Base-by-base conservation (phyloP, 257 asterid genomes). In the Anisodus acutangulus region DNA sequence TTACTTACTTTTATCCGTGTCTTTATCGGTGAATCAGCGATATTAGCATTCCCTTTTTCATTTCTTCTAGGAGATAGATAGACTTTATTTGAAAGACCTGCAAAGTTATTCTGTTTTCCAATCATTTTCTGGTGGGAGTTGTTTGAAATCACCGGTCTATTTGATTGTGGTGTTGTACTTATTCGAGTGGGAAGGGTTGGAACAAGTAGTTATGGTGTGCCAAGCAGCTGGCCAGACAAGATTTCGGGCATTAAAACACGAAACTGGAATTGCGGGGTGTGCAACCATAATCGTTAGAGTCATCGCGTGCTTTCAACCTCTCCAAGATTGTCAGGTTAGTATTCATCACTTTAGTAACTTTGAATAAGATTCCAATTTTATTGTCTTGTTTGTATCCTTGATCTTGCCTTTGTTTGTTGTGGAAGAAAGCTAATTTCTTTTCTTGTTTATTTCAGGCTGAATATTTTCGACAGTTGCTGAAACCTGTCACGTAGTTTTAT, bases 151-250 rank as follows among this genome's bases (percentile, higher is more conserved):
- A 76, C 37, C 59, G 37, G 79, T 83, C 19, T 51, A 43, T 74
- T 79, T 69, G 39, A 71, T 45, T 83, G 74, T 43, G 82, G 89
- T 83, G 85, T 79, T 85, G 57, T 49, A 9, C 82, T 90, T 82
- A 89, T 85, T 85, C 39, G 88, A 83, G 90, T 87, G 64, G 9
- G 6, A 53, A 54, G 82, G 82, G 43, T 78, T 78, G 95, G 93
- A 85, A 81, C 54, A 80, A 89, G 97, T 93, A 95, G 99, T 95
- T 93, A 96, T 96, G 99, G 99, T 96, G 87, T 83, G 98, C 93
- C 99, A 96, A 93, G 97, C 98, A 90, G 99, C 99, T 66, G 86
- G 97, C 83, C 95, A 96, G 90, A 96, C 99, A 91, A 92, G 90
- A 96, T 96, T 96, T 91, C 96, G 99, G 87, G 95, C 92, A 87